Evolutionary conservation across 768 basidiomycete genomes (phyloP).

Genomic region (Podaxis sp.): DNA sequence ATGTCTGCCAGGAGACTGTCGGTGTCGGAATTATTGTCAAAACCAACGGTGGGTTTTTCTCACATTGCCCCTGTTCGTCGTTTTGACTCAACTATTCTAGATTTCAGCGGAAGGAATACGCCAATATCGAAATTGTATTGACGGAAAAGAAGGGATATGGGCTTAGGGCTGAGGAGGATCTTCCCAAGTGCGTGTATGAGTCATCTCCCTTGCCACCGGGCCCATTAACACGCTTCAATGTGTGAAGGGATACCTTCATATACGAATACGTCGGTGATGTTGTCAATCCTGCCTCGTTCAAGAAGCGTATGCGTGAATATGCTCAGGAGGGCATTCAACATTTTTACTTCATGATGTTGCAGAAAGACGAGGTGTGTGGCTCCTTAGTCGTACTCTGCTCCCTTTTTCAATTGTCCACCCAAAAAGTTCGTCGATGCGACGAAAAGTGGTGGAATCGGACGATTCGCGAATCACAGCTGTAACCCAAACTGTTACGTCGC

Average conservation of each 20-base stretch:
- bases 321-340: conserved; percentile 91
- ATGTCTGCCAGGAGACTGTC: conserved; percentile 88
- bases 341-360: conserved; percentile 99
- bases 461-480: conserved; percentile 98
- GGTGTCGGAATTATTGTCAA: conserved; percentile 76
- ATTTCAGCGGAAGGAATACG: conserved; percentile 86
- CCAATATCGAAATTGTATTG: conserved; percentile 83
- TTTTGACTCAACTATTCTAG: conserved; percentile 38
- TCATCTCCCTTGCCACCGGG: not conserved
- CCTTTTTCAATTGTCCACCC: not conserved
- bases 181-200: conserved; percentile 54
- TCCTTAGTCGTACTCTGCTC: not conserved
- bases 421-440: conserved; percentile 95
- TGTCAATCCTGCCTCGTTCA: conserved; percentile 81
- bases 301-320: conserved; percentile 93
- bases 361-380: conserved; percentile 85
- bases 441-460: conserved; percentile 92
- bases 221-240: conserved; percentile 12
- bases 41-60: conserved; percentile 79
- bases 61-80: conserved; percentile 8
- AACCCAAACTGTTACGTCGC: conserved; percentile 97
- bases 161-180: conserved; percentile 69
- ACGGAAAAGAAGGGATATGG: conserved; percentile 98
- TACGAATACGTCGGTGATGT: conserved; percentile 99
- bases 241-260: conserved; percentile 80